Base-by-base conservation (phyloP, 2,329 filamentous ascomycete species). In the Monascus ruber region DNA sequence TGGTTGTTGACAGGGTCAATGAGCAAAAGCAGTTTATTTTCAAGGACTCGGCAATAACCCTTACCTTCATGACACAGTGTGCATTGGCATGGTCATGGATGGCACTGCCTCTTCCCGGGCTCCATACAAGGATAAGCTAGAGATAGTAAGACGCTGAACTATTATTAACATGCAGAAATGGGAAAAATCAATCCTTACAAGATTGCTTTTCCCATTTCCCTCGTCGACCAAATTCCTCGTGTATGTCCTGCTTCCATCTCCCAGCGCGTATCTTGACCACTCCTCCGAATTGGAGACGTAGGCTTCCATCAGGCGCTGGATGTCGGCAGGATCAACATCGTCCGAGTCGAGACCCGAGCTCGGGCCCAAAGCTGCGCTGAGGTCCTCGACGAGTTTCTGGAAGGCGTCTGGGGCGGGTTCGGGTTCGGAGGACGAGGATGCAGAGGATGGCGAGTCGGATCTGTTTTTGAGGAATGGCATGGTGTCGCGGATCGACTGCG, bases 41-140 rank as follows among this genome's bases (percentile, higher is more conserved):
- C 24, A 36, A 9, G 7, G 3, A 17, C 9, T 28, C 7, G 26
- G 25, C n/a, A 27, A 26, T 26, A 8, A 5, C 33, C 39, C 31
- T 7, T 57, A 65, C 66, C 62, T 80, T 94, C 85, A 94, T 94
- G 51, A 94, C 70, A 63, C 88, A 95, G 60, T 94, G 88, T 31
- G 87, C 85, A 45, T 89, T 85, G 56, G 81, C 81, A 62, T 86
- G 83, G 59, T 95, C 88, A 58, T 95, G 88, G 56, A 95, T 86
- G 7, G 83, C 81, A 52, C 83, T 89, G 31, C 76, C 76, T 64
- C 85, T 85, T 37, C 83, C 83, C 0, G 88, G 87, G 10, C 79
- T 81, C 88, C 88, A 95, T 31, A 94, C 87, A 32, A 94, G 76
- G 35, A 94, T 77, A 45, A 94, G 75, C 83, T 89, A 59, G 52